phyloP scores from a whole-genome alignment of 2,329 filamentous ascomycete genomes.

The Aspergillus persii region DNA sequence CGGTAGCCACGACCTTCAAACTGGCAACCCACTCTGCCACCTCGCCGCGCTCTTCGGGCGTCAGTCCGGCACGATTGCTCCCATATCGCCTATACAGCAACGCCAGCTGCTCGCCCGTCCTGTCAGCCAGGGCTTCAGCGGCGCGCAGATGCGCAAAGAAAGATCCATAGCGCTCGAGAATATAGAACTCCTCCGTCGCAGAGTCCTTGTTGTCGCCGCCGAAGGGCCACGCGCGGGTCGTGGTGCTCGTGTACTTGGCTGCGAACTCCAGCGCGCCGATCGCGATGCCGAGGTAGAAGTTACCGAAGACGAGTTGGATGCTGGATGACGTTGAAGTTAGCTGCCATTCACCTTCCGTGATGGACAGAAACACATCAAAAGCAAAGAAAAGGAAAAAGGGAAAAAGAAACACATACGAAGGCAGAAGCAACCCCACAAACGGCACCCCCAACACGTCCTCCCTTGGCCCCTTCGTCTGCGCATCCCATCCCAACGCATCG shows the following conservation, averaged over 20 bases:
- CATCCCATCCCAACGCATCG: conserved; percentile 63
- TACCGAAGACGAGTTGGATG: conserved; percentile 65
- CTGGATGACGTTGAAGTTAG: conserved; percentile 10
- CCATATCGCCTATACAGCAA: conserved; percentile 47
- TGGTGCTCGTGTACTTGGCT: conserved; percentile 54
- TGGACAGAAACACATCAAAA: too few species aligned
- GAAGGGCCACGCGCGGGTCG: conserved; percentile 63
- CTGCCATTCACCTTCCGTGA: too few species aligned
- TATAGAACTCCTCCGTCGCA: conserved; percentile 63
- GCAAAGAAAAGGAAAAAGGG: not conserved
- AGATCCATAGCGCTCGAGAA: conserved; percentile 63
- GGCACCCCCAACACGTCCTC: conserved; percentile 52
- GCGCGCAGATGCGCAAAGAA: conserved; percentile 62
- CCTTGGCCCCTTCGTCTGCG: conserved; percentile 50
- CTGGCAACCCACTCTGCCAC: conserved; percentile 62
- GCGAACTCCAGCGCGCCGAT: conserved; percentile 57
- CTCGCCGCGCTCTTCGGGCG: conserved; percentile 55
- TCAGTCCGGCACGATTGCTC: conserved; percentile 44
- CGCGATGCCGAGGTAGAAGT: conserved; percentile 65
- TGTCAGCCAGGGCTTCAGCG: conserved; percentile 58
- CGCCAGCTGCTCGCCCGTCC: conserved; percentile 51
- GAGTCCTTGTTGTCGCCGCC: conserved; percentile 61
- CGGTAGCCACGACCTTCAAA: conserved; percentile 62
- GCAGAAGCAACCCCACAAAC: conserved; percentile 58
- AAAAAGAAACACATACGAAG: conserved; percentile 41